These are phyloP conservation scores for Calonectria henricotiae DNA, from an alignment of 2,329 filamentous ascomycete species.

Conservation along the genomic window DNA sequence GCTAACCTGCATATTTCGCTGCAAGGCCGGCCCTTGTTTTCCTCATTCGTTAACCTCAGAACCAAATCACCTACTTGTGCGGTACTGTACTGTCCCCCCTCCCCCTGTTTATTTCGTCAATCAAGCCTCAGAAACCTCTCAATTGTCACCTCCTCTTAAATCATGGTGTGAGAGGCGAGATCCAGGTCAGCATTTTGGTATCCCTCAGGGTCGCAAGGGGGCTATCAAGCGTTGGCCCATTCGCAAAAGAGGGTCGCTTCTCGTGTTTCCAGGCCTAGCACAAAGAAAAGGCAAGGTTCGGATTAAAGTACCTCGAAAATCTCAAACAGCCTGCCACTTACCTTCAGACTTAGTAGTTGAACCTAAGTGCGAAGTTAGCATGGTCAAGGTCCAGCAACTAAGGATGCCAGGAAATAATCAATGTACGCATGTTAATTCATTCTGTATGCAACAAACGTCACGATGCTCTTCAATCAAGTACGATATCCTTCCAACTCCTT, in stretches of 20 bases:
- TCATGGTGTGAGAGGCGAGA: constrained; percentile 10
- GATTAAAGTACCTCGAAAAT: constrained; percentile 30
- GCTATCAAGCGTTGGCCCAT: neutral
- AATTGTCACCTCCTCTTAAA: constrained; percentile 1
- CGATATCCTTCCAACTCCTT: neutral
- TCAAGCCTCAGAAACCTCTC: constrained; percentile 20
- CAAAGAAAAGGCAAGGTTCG: constrained; percentile 27
- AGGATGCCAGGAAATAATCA: constrained; percentile 36
- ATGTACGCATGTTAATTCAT: constrained; percentile 23
- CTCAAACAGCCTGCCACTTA: constrained; percentile 16
- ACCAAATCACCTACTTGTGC: constrained; percentile 17
- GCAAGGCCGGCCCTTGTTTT: constrained; percentile 27
- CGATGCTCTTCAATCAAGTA: neutral
- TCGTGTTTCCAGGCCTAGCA: constrained; percentile 8
- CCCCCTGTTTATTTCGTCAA: constrained; percentile 28
- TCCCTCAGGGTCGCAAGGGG: constrained; percentile 13
- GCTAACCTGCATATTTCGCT: constrained; percentile 25
- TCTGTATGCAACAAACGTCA: constrained; percentile 39
- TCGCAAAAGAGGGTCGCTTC: constrained; percentile 19
- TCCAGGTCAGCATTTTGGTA: constrained; percentile 4
- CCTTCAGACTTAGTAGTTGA: neutral
- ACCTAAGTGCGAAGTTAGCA: constrained; percentile 30
- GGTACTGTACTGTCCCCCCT: constrained; percentile 7
- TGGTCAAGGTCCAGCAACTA: constrained; percentile 42
- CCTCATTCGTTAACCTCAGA: constrained; percentile 1